Evolutionary conservation across 2,329 filamentous ascomycete genomes (phyloP), one percentile per base, ranked within the genome.

Genomic region (Ophiostoma australiae): DNA sequence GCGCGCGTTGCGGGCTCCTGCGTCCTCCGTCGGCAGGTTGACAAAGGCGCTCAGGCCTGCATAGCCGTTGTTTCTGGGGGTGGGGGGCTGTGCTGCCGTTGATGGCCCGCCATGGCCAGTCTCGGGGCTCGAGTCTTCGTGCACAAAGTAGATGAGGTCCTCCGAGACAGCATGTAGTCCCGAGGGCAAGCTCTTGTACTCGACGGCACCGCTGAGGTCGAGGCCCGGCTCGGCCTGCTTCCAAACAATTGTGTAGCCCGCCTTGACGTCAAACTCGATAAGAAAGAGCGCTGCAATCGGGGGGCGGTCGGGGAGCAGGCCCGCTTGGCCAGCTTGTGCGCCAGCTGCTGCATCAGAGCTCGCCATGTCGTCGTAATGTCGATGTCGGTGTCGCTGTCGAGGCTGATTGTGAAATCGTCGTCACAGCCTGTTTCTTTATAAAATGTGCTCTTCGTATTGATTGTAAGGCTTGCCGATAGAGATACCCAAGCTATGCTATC

Each of bases 101-200:
- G 13, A 6, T 0, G n/a, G 5, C n/a, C n/a, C 41, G 27, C 8
- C 35, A 7, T 4, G 41, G 10, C 11, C 35, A 13, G 15, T 17
- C 15, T 65, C 33, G 15, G 61, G 15, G 1, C 27, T 35, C 15
- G 63, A 3, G 68, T 39, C 67, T 7, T 87, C 83, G 73, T 98
- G 93, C 63, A 97, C 89, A 79, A 98, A 99, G 83, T 98, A 99
- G 77, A 93, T 92, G 69, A 98, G 84, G 80, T 99, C 95, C 75
- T 94, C 89, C 41, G 90, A 84, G 27, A 98, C 92, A 71, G 92
- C 91, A 81, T 99, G 95, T 68, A 97, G 81, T 33, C 95, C 95
- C 0, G 94, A 98, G 2, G 95, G 95, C 67, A 99, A 85, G 73
- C 93, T 96, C 81, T 97, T 98, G 86, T 93, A 99, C 81, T 99